Percentiles rank a stretch among this genome's conserved stretches.
These are phyloP conservation scores for Colletotrichum sp. DNA, from an alignment of 2,329 filamentous ascomycete species.

Conservation along the genomic window DNA sequence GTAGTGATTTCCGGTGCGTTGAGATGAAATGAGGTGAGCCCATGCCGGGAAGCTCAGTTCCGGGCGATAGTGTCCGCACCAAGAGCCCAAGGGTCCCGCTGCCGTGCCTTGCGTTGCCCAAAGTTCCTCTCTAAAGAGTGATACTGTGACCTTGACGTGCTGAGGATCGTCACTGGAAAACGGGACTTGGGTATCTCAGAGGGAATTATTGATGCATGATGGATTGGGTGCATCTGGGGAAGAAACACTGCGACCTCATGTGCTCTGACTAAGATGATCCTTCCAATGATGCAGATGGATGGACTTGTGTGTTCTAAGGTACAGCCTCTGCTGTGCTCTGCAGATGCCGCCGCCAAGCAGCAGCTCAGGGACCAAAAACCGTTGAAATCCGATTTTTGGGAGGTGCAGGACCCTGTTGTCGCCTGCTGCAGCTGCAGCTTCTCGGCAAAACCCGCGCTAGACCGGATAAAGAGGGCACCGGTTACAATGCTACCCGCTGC, in stretches of 20 bases:
- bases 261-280: neutral
- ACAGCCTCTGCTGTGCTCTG: neutral
- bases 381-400: neutral
- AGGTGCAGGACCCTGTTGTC: neutral
- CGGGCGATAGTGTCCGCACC: conserved; percentile 10
- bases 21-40: conserved; percentile 12
- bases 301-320: neutral
- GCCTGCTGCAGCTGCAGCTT: neutral
- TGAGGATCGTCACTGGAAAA: neutral
- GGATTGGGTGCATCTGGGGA: neutral
- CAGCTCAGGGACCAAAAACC: neutral
- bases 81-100: neutral
- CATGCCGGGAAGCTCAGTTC: conserved; percentile 19
- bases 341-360: neutral
- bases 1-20: neutral
- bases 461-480: neutral
- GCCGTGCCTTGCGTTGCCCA: neutral
- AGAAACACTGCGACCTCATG: neutral
- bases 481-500: neutral
- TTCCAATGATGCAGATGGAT: neutral
- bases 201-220: neutral
- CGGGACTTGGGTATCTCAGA: neutral
- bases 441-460: conserved; percentile 1
- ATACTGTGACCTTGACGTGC: neutral
- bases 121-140: neutral